Conservation (phyloP, 1,284 basidiomycete genomes). For the Somion occarium region DNA sequence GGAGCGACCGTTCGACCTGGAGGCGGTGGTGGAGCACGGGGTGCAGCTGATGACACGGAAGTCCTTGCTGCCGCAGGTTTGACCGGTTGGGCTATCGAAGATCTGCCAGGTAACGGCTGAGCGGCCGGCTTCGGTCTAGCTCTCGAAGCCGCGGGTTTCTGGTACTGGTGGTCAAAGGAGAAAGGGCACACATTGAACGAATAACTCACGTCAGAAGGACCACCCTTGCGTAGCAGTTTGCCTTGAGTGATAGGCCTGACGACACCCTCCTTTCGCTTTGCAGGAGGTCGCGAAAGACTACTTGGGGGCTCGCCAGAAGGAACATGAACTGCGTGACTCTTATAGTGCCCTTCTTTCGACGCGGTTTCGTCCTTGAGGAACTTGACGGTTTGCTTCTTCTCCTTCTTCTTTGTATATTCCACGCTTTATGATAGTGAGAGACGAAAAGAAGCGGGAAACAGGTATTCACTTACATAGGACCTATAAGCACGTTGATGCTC, state of each 20-base stretch:
- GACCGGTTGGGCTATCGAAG: slow-evolving; percentile 25
- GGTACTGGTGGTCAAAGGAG: neutral
- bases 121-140: slow-evolving; percentile 55
- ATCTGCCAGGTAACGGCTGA: slow-evolving; percentile 55
- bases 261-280: slow-evolving; percentile 82
- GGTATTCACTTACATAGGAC: slow-evolving; percentile 58
- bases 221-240: slow-evolving; percentile 76
- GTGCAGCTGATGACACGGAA: slow-evolving; percentile 21
- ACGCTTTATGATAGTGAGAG: slow-evolving; percentile 42
- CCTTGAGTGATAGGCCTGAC: slow-evolving; percentile 83
- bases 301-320: slow-evolving; percentile 82
- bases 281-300: slow-evolving; percentile 80
- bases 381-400: slow-evolving; percentile 88
- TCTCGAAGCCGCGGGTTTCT: slow-evolving; percentile 35
- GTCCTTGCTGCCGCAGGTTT: slow-evolving; percentile 26
- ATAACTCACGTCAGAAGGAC: slow-evolving; percentile 54
- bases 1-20: slow-evolving; percentile 41
- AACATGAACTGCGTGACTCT: slow-evolving; percentile 89
- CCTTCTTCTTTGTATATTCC: slow-evolving; percentile 95
- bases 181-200: neutral
- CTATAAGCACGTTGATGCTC: slow-evolving; percentile 70
- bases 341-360: slow-evolving; percentile 83
- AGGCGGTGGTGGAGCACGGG: slow-evolving; percentile 48
- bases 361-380: slow-evolving; percentile 89
- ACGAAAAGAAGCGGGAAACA: slow-evolving; percentile 9